A percentile compares a stretch with the other conserved stretches of the same genome.
These are phyloP conservation scores for Cyclotella kingstonii DNA, from an alignment of 108 stramenopile species.

Conservation along the genomic window DNA sequence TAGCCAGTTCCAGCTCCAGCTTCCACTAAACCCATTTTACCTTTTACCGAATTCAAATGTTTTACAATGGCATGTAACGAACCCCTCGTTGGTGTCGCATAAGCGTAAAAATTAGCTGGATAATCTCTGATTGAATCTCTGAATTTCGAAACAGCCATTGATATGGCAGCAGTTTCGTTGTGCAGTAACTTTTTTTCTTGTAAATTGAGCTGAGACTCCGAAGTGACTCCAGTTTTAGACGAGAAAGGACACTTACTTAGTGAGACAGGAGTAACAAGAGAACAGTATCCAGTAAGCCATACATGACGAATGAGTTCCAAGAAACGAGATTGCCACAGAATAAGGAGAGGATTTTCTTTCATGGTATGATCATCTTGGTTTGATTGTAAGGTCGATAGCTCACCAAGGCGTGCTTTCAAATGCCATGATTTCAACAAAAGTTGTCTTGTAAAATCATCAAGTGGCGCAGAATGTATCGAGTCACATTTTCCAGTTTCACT, in stretches of 20 bases:
- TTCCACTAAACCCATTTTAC: slow-evolving; percentile 9
- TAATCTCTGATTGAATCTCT: slow-evolving; percentile 45
- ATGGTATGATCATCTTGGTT: background rate
- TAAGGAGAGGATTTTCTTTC: slow-evolving; percentile 17
- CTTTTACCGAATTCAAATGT: slow-evolving; percentile 2
- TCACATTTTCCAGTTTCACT: background rate
- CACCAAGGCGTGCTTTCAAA: slow-evolving; percentile 11
- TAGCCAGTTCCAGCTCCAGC: slow-evolving; percentile 48
- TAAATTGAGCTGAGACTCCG: too few relatives aligned
- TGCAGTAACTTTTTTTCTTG: slow-evolving; percentile 2
- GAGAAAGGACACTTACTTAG: background rate
- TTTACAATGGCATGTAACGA: slow-evolving; percentile 8
- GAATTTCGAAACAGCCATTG: slow-evolving; percentile 17
- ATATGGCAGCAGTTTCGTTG: slow-evolving; percentile 27
- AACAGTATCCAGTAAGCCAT: slow-evolving; percentile 30
- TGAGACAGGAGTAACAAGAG: slow-evolving; percentile 2
- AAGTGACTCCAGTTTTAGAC: background rate
- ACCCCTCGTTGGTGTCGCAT: slow-evolving; percentile 29
- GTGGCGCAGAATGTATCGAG: slow-evolving; percentile 16
- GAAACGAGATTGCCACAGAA: slow-evolving; percentile 38
- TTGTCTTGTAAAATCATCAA: slow-evolving; percentile 21
- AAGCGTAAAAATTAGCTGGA: slow-evolving; percentile 41
- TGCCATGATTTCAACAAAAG: slow-evolving; percentile 31
- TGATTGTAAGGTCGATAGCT: too few relatives aligned
- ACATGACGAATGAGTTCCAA: slow-evolving; percentile 33